phyloP scores from a whole-genome alignment of 2,329 filamentous ascomycete species.

The Trichoderma gracile region DNA sequence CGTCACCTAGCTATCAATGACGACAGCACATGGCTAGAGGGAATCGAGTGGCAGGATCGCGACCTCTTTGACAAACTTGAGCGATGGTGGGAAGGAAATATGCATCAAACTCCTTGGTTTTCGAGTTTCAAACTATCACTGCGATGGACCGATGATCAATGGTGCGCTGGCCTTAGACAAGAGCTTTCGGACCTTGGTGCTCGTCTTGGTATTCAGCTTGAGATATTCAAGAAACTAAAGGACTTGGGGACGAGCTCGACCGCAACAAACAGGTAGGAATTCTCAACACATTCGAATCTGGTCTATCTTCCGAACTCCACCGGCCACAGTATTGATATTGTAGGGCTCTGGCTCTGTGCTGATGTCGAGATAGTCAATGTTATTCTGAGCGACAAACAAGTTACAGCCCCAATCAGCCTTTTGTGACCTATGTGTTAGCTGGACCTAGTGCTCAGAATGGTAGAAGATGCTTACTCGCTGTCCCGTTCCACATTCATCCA shows the following conservation, averaged over 20 bases:
- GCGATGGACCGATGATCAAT: not conserved
- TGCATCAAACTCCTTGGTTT: not conserved
- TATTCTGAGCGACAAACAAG: not conserved
- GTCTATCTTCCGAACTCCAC: not conserved
- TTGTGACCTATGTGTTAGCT: not conserved
- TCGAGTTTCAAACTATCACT: not conserved
- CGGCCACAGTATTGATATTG: not conserved
- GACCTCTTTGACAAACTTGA: not conserved
- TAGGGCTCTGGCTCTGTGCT: not conserved
- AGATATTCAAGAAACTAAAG: not conserved
- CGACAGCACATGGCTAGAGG: not conserved
- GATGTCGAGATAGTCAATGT: not conserved
- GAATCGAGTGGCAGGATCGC: not conserved
- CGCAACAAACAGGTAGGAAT: too few species aligned
- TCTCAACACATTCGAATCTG: not conserved
- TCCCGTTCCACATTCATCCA: too few species aligned
- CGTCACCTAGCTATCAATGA: not conserved
- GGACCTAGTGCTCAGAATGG: too few species aligned
- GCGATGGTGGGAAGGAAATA: not conserved
- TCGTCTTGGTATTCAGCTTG: not conserved
- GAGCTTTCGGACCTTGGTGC: not conserved
- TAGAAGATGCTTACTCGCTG: too few species aligned
- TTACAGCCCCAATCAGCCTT: not conserved
- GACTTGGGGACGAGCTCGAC: not conserved
- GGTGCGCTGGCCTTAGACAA: not conserved